Percentiles rank a stretch among this genome's conserved stretches.
Evolutionary conservation across 495 filamentous ascomycete species (phyloP).

Genomic region (Tricharina praecox): DNA sequence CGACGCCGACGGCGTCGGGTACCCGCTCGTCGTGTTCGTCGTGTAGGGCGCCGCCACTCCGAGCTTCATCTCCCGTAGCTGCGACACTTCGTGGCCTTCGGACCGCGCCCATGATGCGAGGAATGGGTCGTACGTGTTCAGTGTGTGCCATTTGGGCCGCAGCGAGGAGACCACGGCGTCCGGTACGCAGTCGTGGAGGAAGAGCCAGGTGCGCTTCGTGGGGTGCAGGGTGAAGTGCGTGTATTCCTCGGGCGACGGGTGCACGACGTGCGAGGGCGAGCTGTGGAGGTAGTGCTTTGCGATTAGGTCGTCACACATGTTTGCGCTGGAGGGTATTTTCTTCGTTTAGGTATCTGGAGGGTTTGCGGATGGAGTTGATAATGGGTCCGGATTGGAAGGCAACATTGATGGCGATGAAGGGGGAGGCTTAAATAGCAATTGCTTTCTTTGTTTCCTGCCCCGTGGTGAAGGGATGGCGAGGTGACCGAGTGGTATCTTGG

Average conservation of each 20-base stretch:
- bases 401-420: too few relatives aligned
- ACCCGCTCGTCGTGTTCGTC: too few relatives aligned
- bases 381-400: too few relatives aligned
- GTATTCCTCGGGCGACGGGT: background rate
- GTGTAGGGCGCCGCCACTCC: background rate
- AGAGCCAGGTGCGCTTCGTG: constrained; percentile 4
- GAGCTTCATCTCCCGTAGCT: constrained; percentile 15
- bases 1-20: background rate
- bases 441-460: too few relatives aligned
- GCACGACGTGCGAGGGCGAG: constrained; percentile 6
- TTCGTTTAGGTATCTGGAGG: too few relatives aligned
- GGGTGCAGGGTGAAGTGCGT: constrained; percentile 10
- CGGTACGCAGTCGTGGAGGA: background rate
- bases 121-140: constrained; percentile 7
- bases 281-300: constrained; percentile 10
- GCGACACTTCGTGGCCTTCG: background rate
- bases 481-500: too few relatives aligned
- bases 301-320: constrained; percentile 7
- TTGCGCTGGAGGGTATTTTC: too few relatives aligned
- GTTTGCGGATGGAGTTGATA: too few relatives aligned
- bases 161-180: background rate
- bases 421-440: too few relatives aligned
- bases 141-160: constrained; percentile 1
- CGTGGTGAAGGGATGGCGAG: too few relatives aligned
- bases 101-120: constrained; percentile 3